Evolutionary conservation across 257 asterid genomes (phyloP), one percentile per base, ranked within the genome.

Genomic region (Fraxinus americana): DNA sequence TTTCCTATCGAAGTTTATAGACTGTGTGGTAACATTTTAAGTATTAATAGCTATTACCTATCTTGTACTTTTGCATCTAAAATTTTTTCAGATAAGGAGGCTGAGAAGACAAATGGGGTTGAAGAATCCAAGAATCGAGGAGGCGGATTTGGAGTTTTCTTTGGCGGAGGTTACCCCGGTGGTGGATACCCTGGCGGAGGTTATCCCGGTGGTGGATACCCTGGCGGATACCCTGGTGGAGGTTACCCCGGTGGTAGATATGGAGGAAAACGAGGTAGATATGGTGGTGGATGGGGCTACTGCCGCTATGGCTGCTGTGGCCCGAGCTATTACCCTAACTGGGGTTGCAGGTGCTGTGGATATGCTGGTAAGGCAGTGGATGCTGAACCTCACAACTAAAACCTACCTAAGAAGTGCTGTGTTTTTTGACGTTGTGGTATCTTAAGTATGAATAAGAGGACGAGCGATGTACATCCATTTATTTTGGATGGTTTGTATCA

Each of bases 321-420:
- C 34, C 34, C 34, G 34, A 32, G 34, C 34, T 32, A 32, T 32
- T 32, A 32, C 34, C 34, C 34, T 32, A 3, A 3, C 3, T 0
- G 34, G 34, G 34, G 4, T 32, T 32, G 34, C 34, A 32, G 34
- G 34, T 32, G 34, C 34, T 32, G 34, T 32, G 2, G 34, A 32
- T 32, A 32, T 3, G 34, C 27, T 25, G 27, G 27, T 25, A 25
- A 25, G 27, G 27, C 27, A 25, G 27, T 25, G 27, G 27, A 25
- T 25, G 27, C 78, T 27, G 25, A 36, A 61, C 78, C 72, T 6
- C 67, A 66, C n/a, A 72, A 78, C 73, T 57, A 57, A n/a, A 57
- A n/a, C 21, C 59, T 1, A 14, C 21, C 21, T 48, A 1, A 4
- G 59, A 48, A 48, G 5, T 48, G 7, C 21, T 14, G 59, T 48